Base-by-base conservation (phyloP, 176 grass and related monocot genomes). In the Aegilops tauschii region DNA sequence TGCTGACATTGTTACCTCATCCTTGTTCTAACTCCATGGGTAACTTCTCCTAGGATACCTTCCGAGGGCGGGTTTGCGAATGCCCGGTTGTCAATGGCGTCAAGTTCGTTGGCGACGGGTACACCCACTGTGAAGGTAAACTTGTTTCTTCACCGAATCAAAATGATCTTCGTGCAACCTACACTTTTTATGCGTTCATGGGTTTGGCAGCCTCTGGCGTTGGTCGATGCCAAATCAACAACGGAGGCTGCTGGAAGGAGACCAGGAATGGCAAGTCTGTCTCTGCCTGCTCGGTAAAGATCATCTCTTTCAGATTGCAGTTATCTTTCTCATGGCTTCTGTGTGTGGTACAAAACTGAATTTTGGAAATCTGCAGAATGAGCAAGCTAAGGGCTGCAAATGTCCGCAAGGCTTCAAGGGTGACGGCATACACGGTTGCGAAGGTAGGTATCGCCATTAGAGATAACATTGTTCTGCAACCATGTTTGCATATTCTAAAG, bases 161-260 rank as follows among this genome's bases (percentile, higher is more conserved):
- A 75, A 76, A 65, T 6, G 37, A 27, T 11, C 23, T 6, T 61
- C 8, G 5, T 80, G 7, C 35, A 28, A 44, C 10, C 35, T 23
- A 44, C 8, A 3, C 34, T 45, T 74, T 8, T 34, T 73, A 72
- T 21, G 13, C 23, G 45, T 59, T 47, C 23, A 20, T 42, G 31
- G 18, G 12, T 79, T 80, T 70, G 62, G 16, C 68, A 97, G 95
- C 95, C 83, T 97, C 95, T 36, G 95, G 95, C 70, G 72, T 86
- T 5, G 92, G 92, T 14, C 91, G 95, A 69, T 97, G 95, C 84
- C 88, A 83, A 74, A 93, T 97, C 65, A 94, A 91, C 92, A 91
- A 97, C 69, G 95, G 95, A 56, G 95, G 95, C 32, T 97, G 95
- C 73, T 97, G 95, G 95, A 97, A 93, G 69, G 87, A 85, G 34